Evolutionary conservation across 2,329 filamentous ascomycete species (phyloP).

Genomic region (Phialophora verrucosa): DNA sequence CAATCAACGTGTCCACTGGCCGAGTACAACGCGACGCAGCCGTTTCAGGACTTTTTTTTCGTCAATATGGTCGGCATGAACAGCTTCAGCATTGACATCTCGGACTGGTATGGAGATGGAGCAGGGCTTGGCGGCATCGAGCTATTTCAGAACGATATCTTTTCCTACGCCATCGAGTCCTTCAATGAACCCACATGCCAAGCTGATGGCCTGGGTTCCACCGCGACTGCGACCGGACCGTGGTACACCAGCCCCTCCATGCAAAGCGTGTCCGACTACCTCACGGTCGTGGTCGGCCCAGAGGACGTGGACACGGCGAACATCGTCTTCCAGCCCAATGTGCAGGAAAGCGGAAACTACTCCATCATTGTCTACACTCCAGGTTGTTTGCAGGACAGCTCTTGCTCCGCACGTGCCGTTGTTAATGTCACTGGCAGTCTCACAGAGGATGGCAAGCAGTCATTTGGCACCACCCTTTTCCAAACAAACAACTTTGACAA

Average conservation of each 20-base stretch:
- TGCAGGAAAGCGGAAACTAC: conserved; percentile 89
- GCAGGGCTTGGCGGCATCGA: conserved; percentile 86
- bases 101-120: conserved; percentile 82
- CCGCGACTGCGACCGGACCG: conserved; percentile 71
- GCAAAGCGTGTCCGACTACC: conserved; percentile 74
- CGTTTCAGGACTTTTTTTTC: conserved; percentile 89
- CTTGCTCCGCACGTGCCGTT: conserved; percentile 75
- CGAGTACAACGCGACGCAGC: conserved; percentile 62
- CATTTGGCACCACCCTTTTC: conserved; percentile 68
- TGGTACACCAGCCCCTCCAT: conserved; percentile 72
- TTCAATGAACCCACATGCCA: conserved; percentile 90
- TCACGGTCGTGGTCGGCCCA: conserved; percentile 70
- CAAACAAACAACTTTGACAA: conserved; percentile 98
- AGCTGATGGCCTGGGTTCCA: conserved; percentile 62
- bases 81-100: conserved; percentile 81
- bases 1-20: conserved; percentile 86
- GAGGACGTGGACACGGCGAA: conserved; percentile 61
- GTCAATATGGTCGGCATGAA: conserved; percentile 89
- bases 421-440: conserved; percentile 81
- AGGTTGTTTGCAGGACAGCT: conserved; percentile 80
- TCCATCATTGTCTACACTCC: conserved; percentile 90
- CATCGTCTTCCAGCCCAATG: conserved; percentile 81
- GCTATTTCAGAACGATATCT: conserved; percentile 81
- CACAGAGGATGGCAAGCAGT: conserved; percentile 55
- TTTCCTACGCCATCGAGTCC: conserved; percentile 78